phyloP scores from a whole-genome alignment of 2,329 filamentous ascomycete genomes.

The Conoideocrella luteorostrata region DNA sequence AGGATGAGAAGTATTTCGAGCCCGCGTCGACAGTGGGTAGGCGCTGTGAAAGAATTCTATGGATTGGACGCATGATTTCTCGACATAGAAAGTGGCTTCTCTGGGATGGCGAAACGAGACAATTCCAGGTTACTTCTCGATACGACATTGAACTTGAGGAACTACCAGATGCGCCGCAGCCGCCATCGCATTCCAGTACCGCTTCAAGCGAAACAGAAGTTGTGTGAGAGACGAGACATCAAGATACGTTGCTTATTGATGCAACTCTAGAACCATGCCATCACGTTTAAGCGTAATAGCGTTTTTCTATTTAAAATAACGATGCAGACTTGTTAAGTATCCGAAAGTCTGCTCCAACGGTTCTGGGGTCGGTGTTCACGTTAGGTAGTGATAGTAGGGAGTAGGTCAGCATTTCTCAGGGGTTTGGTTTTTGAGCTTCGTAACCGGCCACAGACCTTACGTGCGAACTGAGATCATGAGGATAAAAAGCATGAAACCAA shows the following conservation, averaged over 20 bases:
- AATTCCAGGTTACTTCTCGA: constrained; percentile 25
- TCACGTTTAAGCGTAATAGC: too few relatives aligned
- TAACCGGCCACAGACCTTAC: too few relatives aligned
- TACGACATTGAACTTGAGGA: constrained; percentile 2
- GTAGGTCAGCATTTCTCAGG: too few relatives aligned
- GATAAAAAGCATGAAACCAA: too few relatives aligned
- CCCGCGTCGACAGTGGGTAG: constrained; percentile 49
- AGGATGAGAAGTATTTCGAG: constrained; percentile 63
- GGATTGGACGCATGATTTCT: constrained; percentile 46
- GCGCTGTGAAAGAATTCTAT: constrained; percentile 54
- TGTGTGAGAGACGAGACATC: not conserved
- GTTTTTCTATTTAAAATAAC: too few relatives aligned
- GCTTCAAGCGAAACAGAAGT: not conserved
- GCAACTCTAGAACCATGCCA: not conserved
- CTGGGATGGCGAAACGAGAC: constrained; percentile 31
- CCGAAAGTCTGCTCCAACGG: too few relatives aligned
- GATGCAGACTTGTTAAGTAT: too few relatives aligned
- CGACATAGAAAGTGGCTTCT: constrained; percentile 30
- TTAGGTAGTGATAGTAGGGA: too few relatives aligned
- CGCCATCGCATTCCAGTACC: not conserved
- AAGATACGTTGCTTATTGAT: not conserved
- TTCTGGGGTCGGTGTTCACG: too few relatives aligned
- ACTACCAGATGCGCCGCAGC: not conserved
- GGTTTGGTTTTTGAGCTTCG: too few relatives aligned
- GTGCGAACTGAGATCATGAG: too few relatives aligned